These are phyloP conservation scores for Salix exigua DNA, from an alignment of 345 rosid species.

Conservation along the genomic window DNA sequence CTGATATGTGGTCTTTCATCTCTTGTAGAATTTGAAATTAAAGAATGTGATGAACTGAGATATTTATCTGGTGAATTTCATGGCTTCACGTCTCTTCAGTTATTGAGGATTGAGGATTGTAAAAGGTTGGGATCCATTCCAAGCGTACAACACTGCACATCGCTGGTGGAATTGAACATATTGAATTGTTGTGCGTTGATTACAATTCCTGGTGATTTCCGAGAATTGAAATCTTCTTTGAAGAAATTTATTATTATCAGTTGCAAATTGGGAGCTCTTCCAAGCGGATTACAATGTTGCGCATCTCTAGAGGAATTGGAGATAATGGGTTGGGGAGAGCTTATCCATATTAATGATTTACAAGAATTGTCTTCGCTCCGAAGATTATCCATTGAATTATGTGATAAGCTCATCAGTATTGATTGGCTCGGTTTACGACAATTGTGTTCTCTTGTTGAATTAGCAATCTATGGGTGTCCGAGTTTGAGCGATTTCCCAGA, in stretches of 20 bases:
- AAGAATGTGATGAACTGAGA: neutral
- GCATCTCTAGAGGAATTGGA: too few relatives aligned
- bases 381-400: accelerated
- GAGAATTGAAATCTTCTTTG: too few relatives aligned
- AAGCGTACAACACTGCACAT: neutral
- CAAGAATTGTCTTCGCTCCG: too few relatives aligned
- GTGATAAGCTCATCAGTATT: too few relatives aligned
- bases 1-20: neutral
- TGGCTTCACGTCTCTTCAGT: neutral
- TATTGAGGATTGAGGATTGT: accelerated
- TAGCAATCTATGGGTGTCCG: accelerated
- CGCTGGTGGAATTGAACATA: too few relatives aligned
- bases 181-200: accelerated
- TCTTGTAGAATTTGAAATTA: neutral
- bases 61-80: neutral
- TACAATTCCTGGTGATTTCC: too few relatives aligned
- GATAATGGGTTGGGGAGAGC: accelerated
- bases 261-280: too few relatives aligned
- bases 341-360: too few relatives aligned
- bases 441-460: accelerated
- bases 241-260: accelerated
- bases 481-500: too few relatives aligned
- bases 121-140: neutral
- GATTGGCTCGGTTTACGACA: too few relatives aligned
- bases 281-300: too few relatives aligned